A percentile compares a stretch with the other conserved stretches of the same genome.
phyloP scores from a whole-genome alignment of 1,284 basidiomycete genomes.

The Meripilus lineatus region DNA sequence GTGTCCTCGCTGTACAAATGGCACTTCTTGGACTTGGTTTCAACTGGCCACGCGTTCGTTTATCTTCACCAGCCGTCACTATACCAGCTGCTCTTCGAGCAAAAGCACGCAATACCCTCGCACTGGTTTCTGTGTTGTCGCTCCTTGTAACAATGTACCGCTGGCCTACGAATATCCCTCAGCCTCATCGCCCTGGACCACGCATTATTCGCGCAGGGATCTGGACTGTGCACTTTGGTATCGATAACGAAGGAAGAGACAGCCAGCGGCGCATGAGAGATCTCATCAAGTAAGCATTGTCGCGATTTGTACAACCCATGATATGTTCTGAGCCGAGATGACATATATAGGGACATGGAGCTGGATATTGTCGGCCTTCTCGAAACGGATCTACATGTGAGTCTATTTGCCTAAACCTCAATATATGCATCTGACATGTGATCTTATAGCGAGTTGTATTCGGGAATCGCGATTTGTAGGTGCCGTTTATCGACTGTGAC shows the following conservation, averaged over 20 bases:
- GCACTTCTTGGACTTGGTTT: slow-evolving; percentile 45
- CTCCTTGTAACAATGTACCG: slow-evolving; percentile 51
- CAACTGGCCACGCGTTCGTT: slow-evolving; percentile 26
- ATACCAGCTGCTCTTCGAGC: slow-evolving; percentile 37
- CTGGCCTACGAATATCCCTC: slow-evolving; percentile 41
- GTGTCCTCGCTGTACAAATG: slow-evolving; percentile 50
- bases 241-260: slow-evolving; percentile 79
- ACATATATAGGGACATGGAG: slow-evolving; percentile 62
- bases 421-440: slow-evolving; percentile 3
- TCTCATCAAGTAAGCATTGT: slow-evolving; percentile 49
- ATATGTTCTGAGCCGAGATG: too few species aligned
- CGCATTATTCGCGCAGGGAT: slow-evolving; percentile 84
- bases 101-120: slow-evolving; percentile 28
- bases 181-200: slow-evolving; percentile 62
- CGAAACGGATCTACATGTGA: slow-evolving; percentile 84
- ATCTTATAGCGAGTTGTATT: slow-evolving; percentile 70
- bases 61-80: slow-evolving; percentile 35
- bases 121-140: slow-evolving; percentile 43
- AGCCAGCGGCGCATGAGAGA: slow-evolving; percentile 78
- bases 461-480: slow-evolving; percentile 82
- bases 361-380: slow-evolving; percentile 80
- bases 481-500: neutral
- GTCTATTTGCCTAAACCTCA: slow-evolving; percentile 21
- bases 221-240: slow-evolving; percentile 91
- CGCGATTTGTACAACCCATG: slow-evolving; percentile 1